These are phyloP conservation scores for Arthrinium phaeospermum DNA, from an alignment of 2,329 filamentous ascomycete genomes.

Conservation along the genomic window DNA sequence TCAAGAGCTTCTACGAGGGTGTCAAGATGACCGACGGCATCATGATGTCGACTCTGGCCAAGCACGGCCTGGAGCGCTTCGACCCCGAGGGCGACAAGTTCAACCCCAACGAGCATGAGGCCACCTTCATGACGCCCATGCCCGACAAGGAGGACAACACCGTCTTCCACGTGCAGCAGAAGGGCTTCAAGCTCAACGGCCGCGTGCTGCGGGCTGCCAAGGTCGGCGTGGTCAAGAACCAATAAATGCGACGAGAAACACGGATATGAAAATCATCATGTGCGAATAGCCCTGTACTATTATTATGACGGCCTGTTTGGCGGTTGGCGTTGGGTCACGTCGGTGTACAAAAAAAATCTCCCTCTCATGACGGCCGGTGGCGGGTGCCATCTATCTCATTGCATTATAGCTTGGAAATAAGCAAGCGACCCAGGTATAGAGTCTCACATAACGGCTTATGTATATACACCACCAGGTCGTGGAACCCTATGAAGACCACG, in stretches of 20 bases:
- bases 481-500: background rate
- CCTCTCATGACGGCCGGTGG: constrained; percentile 22
- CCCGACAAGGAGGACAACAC: constrained; percentile 87
- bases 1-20: constrained; percentile 82
- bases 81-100: constrained; percentile 86
- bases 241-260: constrained; percentile 19
- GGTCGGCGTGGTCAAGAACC: constrained; percentile 89
- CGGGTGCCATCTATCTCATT: background rate
- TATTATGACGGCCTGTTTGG: constrained; percentile 23
- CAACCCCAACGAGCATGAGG: constrained; percentile 96
- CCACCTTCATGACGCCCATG: constrained; percentile 90
- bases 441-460: constrained; percentile 4
- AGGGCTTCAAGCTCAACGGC: constrained; percentile 94
- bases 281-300: constrained; percentile 24
- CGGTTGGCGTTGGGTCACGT: constrained; percentile 25
- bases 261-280: constrained; percentile 2
- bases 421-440: constrained; percentile 23
- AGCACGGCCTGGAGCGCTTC: constrained; percentile 92
- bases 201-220: constrained; percentile 89
- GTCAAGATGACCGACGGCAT: constrained; percentile 95
- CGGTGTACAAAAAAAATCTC: constrained; percentile 22
- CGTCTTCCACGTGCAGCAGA: constrained; percentile 92
- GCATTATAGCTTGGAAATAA: constrained; percentile 20
- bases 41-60: constrained; percentile 85
- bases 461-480: constrained; percentile 9